These are phyloP conservation scores for Sutorius australiensis DNA, from an alignment of 768 basidiomycete genomes.

Conservation along the genomic window DNA sequence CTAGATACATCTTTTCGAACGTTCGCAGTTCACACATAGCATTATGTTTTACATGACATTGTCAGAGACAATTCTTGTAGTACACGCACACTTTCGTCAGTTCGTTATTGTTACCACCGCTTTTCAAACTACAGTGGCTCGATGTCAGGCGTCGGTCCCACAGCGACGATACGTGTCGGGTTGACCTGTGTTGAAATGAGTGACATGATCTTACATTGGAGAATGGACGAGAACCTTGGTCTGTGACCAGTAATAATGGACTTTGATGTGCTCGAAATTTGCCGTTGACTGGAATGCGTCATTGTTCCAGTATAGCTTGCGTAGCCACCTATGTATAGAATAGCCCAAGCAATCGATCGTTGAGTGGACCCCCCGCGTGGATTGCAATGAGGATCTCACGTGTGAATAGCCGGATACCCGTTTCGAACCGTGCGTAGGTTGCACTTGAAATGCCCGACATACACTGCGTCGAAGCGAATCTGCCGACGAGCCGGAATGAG, in stretches of 20 bases:
- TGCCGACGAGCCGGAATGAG: conserved; percentile 22
- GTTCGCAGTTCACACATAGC: background rate
- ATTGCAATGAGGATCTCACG: conserved; percentile 21
- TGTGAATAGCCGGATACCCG: conserved; percentile 82
- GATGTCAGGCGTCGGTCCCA: conserved; percentile 69
- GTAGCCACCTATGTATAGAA: conserved; percentile 58
- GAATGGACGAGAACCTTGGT: conserved; percentile 12
- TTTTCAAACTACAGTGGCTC: conserved; percentile 44
- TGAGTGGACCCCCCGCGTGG: background rate
- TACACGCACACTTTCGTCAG: background rate
- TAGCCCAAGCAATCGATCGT: background rate
- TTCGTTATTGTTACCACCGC: background rate
- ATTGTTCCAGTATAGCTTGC: conserved; percentile 88
- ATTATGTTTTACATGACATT: background rate
- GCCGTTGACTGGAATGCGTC: conserved; percentile 85
- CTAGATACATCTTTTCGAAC: background rate
- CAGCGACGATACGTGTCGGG: conserved; percentile 69
- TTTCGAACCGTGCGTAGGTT: conserved; percentile 81
- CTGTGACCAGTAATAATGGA: conserved; percentile 39
- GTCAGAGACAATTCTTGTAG: conserved; percentile 3
- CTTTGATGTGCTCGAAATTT: conserved; percentile 75
- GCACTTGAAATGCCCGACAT: conserved; percentile 92
- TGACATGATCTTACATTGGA: background rate
- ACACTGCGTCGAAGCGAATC: conserved; percentile 89
- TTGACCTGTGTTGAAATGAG: conserved; percentile 56